Evolutionary conservation across 805 yeast genomes (phyloP).

Genomic region (Kuraishia hungarica): DNA sequence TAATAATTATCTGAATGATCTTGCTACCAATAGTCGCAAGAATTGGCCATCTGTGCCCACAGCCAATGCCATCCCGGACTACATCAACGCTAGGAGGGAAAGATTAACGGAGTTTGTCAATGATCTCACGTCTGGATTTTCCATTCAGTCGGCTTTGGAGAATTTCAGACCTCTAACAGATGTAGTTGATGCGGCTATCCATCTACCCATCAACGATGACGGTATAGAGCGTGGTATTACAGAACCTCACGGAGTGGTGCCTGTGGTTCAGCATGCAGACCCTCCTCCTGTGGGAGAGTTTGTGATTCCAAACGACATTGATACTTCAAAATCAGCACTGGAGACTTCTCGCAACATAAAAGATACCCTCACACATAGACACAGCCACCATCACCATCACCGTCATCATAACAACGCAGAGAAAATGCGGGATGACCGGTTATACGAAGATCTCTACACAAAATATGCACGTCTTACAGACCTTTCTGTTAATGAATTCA

Average conservation of each 20-base stretch:
- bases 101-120: constrained; percentile 31
- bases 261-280: constrained; percentile 26
- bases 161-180: constrained; percentile 37
- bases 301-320: constrained; percentile 21
- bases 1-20: constrained; percentile 16
- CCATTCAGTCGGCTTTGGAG: constrained; percentile 42
- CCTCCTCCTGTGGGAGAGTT: constrained; percentile 26
- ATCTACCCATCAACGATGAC: constrained; percentile 30
- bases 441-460: constrained; percentile 3
- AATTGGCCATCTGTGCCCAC: constrained; percentile 18
- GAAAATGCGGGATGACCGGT: not conserved
- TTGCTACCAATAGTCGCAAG: constrained; percentile 18
- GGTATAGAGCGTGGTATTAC: constrained; percentile 12
- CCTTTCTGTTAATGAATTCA: constrained; percentile 23
- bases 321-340: not conserved
- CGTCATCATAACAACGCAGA: not conserved
- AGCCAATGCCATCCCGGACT: constrained; percentile 7
- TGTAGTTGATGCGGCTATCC: constrained; percentile 36
- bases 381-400: not conserved
- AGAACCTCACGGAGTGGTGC: constrained; percentile 35
- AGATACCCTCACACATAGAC: not conserved
- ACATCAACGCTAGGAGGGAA: constrained; percentile 20
- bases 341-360: not conserved
- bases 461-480: constrained; percentile 19
- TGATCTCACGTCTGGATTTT: constrained; percentile 34